phyloP scores from a whole-genome alignment of 139 green algal genomes.

The Haematococcus lacustris region DNA sequence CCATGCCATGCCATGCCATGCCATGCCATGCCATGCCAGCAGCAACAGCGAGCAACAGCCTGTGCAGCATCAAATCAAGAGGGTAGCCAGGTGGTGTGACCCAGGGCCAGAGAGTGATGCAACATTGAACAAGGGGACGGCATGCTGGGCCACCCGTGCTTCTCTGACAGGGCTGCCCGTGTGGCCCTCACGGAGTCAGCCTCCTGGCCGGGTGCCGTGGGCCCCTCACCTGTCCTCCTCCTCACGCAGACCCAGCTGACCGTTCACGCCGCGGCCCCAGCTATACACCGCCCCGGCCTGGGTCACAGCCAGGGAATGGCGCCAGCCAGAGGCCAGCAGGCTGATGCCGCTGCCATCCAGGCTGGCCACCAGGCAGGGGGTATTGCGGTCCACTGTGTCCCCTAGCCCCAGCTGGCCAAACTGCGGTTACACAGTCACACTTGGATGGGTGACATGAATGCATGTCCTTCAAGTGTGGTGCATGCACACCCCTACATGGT shows the following conservation, averaged over 20 bases:
- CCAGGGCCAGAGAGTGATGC: too few species aligned
- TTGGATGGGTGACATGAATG: not conserved
- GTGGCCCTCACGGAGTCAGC: too few species aligned
- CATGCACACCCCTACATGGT: not conserved
- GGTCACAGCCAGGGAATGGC: constrained; percentile 67
- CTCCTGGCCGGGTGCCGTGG: too few species aligned
- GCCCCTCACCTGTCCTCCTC: constrained; percentile 17
- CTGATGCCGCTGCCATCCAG: constrained; percentile 28
- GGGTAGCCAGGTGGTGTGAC: too few species aligned
- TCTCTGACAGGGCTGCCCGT: too few species aligned
- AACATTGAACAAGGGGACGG: too few species aligned
- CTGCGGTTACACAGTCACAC: constrained; percentile 13
- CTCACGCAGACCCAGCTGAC: constrained; percentile 63
- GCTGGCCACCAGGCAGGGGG: constrained; percentile 33
- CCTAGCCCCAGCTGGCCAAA: constrained; percentile 79
- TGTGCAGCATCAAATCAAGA: too few species aligned
- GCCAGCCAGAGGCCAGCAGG: constrained; percentile 75
- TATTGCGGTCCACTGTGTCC: constrained; percentile 37
- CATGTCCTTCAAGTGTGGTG: not conserved
- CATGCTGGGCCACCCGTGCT: too few species aligned
- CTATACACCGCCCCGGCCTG: constrained; percentile 49
- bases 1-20: too few species aligned
- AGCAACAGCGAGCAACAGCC: too few species aligned
- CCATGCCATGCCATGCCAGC: too few species aligned
- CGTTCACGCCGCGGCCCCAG: constrained; percentile 79